Base-by-base conservation (phyloP, 2,329 filamentous ascomycete species). In the Sporothrix phasma region DNA sequence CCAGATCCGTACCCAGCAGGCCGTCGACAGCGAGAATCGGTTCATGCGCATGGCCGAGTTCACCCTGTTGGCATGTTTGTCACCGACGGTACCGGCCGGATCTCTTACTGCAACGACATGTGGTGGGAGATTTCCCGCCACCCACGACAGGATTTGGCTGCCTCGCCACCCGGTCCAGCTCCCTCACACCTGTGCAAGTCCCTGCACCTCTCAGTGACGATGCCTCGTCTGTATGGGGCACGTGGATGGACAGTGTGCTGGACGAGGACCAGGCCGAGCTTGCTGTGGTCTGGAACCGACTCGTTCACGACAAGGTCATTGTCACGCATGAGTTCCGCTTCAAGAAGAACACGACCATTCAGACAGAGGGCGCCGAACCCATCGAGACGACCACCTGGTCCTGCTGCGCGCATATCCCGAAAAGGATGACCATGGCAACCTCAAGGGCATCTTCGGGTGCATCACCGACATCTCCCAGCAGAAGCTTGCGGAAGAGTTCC, bases 41-140 rank as follows among this genome's bases (percentile, higher is more conserved):
- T 94, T 94, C 72, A 90, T 88, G 0, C 81, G 89, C 51, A 92
- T 94, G 88, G 89, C 90, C 2, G 89, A 92, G 71, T 90, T 91
- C 67, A 88, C 89, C 90, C 90, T 0, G 89, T 92, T 1, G 90
- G 90, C 31, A 88, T 95, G 76, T 93, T 93, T 72, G 92, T 94
- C 68, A 88, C 89, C n/a, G 83, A 91, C 70, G 80, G 83, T 0
- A 74, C 79, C 46, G 90, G 90, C 3, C 78, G 81, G 26, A 89
- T 94, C 69, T 89, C 83, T 10, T 94, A 90, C 72, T 89, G 87
- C 72, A 95, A 95, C 72, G 88, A 92, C 67, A 89, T 88, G 71
- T 94, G 84, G 83, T 86, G 81, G 81, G 80, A 84, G 67, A 89
- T 92, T 39, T 88, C 88, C 0, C 79, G 87, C 39, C 85, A 89